phyloP scores from a whole-genome alignment of 2,329 filamentous ascomycete species.

The Verticillium nubilum region DNA sequence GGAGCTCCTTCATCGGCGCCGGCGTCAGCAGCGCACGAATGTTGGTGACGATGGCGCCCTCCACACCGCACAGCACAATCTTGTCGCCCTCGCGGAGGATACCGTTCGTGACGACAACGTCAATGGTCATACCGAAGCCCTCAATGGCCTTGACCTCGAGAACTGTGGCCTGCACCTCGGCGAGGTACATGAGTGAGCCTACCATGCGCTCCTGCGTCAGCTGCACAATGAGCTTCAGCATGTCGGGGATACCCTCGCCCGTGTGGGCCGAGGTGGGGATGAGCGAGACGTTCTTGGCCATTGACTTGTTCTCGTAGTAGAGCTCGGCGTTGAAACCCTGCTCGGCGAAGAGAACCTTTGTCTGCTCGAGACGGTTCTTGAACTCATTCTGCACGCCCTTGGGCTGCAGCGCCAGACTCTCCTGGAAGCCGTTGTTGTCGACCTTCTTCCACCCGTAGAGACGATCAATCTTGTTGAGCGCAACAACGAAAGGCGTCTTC shows the following conservation, averaged over 20 bases:
- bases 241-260: constrained; percentile 98
- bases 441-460: constrained; percentile 99
- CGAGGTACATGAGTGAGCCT: constrained; percentile 94
- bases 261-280: constrained; percentile 96
- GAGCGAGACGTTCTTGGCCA: constrained; percentile 90
- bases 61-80: constrained; percentile 92
- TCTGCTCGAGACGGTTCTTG: constrained; percentile 79
- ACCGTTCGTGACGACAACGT: constrained; percentile 95
- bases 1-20: constrained; percentile 85
- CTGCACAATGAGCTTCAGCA: constrained; percentile 90
- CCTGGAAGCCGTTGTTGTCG: constrained; percentile 96
- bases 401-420: constrained; percentile 83
- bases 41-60: constrained; percentile 91
- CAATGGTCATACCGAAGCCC: constrained; percentile 97
- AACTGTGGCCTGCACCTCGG: constrained; percentile 95
- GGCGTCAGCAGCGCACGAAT: constrained; percentile 92
- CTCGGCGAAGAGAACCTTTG: constrained; percentile 90
- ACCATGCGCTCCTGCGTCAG: constrained; percentile 98
- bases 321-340: constrained; percentile 97
- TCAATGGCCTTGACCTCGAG: constrained; percentile 99
- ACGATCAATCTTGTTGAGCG: constrained; percentile 99
- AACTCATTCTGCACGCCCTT: constrained; percentile 95
- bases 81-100: constrained; percentile 90
- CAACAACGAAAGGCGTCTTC: constrained; percentile 97
- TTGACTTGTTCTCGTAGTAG: constrained; percentile 96